phyloP scores from a whole-genome alignment of 768 basidiomycete species.

The Psilocybe cyanescens region DNA sequence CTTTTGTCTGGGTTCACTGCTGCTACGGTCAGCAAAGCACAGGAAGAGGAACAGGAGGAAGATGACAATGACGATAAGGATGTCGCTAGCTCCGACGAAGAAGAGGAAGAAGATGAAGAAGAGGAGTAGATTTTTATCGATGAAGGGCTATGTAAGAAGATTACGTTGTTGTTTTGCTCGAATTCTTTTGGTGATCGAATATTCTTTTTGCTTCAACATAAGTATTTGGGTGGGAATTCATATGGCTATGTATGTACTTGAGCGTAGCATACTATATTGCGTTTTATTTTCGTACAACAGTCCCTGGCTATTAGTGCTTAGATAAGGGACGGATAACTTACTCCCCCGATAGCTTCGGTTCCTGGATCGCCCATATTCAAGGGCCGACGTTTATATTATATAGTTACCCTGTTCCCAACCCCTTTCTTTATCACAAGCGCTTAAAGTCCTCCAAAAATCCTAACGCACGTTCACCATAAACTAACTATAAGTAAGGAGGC shows the following conservation, averaged over 20 bases:
- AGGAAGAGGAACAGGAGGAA: conserved; percentile 39
- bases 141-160: not conserved
- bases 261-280: not conserved
- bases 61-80: conserved; percentile 55
- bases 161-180: not conserved
- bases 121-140: not conserved
- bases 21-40: conserved; percentile 36
- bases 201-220: not conserved
- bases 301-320: not conserved
- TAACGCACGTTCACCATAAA: not conserved
- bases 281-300: not conserved
- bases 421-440: not conserved
- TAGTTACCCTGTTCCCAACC: not conserved
- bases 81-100: conserved; percentile 38
- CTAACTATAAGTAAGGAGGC: not conserved
- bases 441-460: not conserved
- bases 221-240: not conserved
- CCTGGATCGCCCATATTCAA: not conserved
- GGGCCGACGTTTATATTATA: not conserved
- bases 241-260: not conserved
- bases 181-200: not conserved
- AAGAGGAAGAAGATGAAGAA: conserved; percentile 15
- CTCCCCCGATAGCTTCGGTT: conserved; percentile 4
- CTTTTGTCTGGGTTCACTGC: conserved; percentile 83
- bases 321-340: not conserved